Evolutionary conservation across 2,329 filamentous ascomycete genomes (phyloP).

Genomic region (Paracorniculantispora psalliotae): DNA sequence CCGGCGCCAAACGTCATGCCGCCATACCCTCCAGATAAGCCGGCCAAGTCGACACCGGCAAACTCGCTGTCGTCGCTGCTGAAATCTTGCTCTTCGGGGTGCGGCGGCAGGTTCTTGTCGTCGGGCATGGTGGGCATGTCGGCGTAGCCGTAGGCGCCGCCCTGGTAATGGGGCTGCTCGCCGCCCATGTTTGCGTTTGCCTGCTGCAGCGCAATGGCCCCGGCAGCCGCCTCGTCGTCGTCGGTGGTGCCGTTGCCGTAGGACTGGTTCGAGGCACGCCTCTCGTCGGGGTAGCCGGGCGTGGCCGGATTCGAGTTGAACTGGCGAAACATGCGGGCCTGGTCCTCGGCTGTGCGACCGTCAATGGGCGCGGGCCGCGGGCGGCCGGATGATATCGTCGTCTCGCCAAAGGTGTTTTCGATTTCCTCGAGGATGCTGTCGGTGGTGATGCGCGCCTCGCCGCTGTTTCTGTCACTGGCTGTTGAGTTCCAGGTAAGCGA

Average conservation of each 20-base stretch:
- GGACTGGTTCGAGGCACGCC: slow-evolving; percentile 18
- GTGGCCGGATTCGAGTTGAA: slow-evolving; percentile 50
- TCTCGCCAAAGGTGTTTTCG: slow-evolving; percentile 40
- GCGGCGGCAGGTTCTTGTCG: slow-evolving; percentile 37
- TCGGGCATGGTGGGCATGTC: slow-evolving; percentile 27
- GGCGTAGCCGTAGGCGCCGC: slow-evolving; percentile 27
- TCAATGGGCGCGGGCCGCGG: slow-evolving; percentile 40
- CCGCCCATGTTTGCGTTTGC: slow-evolving; percentile 68
- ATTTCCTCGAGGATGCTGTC: slow-evolving; percentile 55
- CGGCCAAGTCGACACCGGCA: slow-evolving; percentile 63
- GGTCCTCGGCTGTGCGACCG: slow-evolving; percentile 42
- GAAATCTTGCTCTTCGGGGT: slow-evolving; percentile 42
- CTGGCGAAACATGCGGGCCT: slow-evolving; percentile 42
- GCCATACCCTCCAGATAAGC: slow-evolving; percentile 68
- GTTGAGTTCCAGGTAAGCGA: slow-evolving; percentile 37
- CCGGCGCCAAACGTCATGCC: slow-evolving; percentile 46
- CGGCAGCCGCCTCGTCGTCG: slow-evolving; percentile 81
- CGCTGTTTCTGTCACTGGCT: slow-evolving; percentile 34
- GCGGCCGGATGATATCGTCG: slow-evolving; percentile 20
- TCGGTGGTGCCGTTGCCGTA: slow-evolving; percentile 25
- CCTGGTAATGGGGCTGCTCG: slow-evolving; percentile 46
- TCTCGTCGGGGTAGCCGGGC: slow-evolving; percentile 21
- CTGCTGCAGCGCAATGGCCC: slow-evolving; percentile 75
- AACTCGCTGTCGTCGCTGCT: slow-evolving; percentile 70
- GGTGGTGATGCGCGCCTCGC: slow-evolving; percentile 42